Percentiles rank a stretch among this genome's conserved stretches.
These are phyloP conservation scores for Iris macrosiphon DNA, from an alignment of 106 monocot genomes.

Conservation along the genomic window DNA sequence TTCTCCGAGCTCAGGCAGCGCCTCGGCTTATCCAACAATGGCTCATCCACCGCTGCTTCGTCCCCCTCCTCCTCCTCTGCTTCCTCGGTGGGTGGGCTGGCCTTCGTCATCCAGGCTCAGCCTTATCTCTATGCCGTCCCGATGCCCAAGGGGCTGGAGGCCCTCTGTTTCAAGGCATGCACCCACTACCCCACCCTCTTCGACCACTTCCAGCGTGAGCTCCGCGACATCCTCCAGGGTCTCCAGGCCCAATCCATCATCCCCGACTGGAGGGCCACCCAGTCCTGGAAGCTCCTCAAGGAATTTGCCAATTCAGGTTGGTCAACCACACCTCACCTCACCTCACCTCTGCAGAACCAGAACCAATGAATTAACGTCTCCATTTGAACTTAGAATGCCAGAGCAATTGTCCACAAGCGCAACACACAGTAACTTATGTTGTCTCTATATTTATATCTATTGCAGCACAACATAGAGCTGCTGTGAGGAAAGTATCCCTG, in stretches of 20 bases:
- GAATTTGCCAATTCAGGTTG: slow-evolving; percentile 77
- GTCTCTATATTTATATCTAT: slow-evolving; percentile 1
- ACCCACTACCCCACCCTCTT: slow-evolving; percentile 94
- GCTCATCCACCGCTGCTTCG: not conserved
- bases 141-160: slow-evolving; percentile 83
- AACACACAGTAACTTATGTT: not conserved
- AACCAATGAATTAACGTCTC: too few relatives aligned
- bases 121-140: slow-evolving; percentile 74
- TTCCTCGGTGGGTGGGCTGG: slow-evolving; percentile 23
- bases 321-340: too few relatives aligned
- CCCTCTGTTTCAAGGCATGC: slow-evolving; percentile 92
- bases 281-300: slow-evolving; percentile 93
- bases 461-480: slow-evolving; percentile 76
- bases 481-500: slow-evolving; percentile 48
- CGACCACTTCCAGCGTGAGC: slow-evolving; percentile 96
- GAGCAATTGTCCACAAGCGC: too few relatives aligned
- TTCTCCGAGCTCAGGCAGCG: slow-evolving; percentile 54
- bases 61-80: not conserved
- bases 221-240: slow-evolving; percentile 57
- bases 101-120: slow-evolving; percentile 89
- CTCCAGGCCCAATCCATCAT: slow-evolving; percentile 46
- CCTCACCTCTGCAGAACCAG: too few relatives aligned
- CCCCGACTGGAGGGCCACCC: slow-evolving; percentile 52
- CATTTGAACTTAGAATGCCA: too few relatives aligned
- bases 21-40: slow-evolving; percentile 35